Evolutionary conservation across 352 stramenopile genomes (phyloP).

Genomic region (Phytophthora aleatoria): DNA sequence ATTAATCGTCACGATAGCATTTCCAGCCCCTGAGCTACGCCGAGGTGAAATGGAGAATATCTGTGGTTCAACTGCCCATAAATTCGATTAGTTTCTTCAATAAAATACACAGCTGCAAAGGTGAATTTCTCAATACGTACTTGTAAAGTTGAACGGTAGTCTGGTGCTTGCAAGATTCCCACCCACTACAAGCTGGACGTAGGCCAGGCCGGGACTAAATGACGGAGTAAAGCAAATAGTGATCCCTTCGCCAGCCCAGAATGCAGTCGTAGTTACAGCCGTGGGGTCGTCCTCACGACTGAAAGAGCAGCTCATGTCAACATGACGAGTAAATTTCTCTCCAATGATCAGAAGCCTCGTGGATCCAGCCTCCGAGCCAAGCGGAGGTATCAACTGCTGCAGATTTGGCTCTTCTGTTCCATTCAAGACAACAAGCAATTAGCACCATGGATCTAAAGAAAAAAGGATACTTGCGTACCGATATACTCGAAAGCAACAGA

Average conservation of each 20-base stretch:
- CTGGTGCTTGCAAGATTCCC: slow-evolving; percentile 20
- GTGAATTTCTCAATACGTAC: slow-evolving; percentile 10
- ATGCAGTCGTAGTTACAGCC: slow-evolving; percentile 13
- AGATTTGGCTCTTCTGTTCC: slow-evolving; percentile 36
- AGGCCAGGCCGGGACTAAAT: slow-evolving; percentile 20
- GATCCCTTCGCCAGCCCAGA: slow-evolving; percentile 28
- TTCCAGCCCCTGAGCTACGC: slow-evolving; percentile 16
- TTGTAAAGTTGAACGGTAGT: slow-evolving; percentile 32
- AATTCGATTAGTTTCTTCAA: neutral
- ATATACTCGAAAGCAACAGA: slow-evolving; percentile 40
- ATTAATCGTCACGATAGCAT: slow-evolving; percentile 21
- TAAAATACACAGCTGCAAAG: neutral
- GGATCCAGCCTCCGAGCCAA: slow-evolving; percentile 38
- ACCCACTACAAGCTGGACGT: slow-evolving; percentile 27
- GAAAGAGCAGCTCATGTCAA: slow-evolving; percentile 28
- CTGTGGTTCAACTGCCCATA: slow-evolving; percentile 29
- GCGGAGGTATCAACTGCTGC: slow-evolving; percentile 29
- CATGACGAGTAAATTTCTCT: slow-evolving; percentile 25
- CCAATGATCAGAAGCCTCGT: slow-evolving; percentile 41
- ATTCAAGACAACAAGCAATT: slow-evolving; percentile 1
- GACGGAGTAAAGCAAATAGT: slow-evolving; percentile 32
- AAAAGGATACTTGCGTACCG: slow-evolving; percentile 19
- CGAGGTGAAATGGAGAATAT: slow-evolving; percentile 31
- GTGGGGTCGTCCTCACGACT: neutral
- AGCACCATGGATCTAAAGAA: neutral